Evolutionary conservation across 2,329 filamentous ascomycete genomes (phyloP).

Genomic region (Hypoxylon sp.): DNA sequence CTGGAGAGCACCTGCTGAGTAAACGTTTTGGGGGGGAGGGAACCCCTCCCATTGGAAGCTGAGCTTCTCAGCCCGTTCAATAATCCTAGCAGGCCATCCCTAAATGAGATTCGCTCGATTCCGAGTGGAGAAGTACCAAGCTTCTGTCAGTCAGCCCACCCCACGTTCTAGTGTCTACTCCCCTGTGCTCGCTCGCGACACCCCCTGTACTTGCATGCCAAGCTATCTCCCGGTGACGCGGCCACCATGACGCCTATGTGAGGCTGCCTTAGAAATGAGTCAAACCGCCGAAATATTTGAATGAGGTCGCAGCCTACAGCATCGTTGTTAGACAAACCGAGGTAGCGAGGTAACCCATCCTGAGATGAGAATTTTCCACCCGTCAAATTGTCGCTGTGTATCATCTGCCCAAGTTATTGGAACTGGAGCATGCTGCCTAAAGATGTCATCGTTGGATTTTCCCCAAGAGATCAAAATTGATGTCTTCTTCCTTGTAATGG

Average conservation of each 20-base stretch:
- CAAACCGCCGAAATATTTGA: slow-evolving; percentile 31
- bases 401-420: slow-evolving; percentile 18
- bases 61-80: slow-evolving; percentile 34
- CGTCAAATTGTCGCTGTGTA: slow-evolving; percentile 9
- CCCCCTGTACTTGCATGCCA: slow-evolving; percentile 35
- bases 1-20: neutral
- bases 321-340: slow-evolving; percentile 21
- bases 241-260: slow-evolving; percentile 28
- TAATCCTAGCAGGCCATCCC: slow-evolving; percentile 21
- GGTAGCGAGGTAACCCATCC: slow-evolving; percentile 9
- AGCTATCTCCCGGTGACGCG: slow-evolving; percentile 41
- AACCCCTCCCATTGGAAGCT: slow-evolving; percentile 37
- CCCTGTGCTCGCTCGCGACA: slow-evolving; percentile 19
- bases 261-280: slow-evolving; percentile 40
- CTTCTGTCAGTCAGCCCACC: slow-evolving; percentile 38
- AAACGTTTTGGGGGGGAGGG: slow-evolving; percentile 2
- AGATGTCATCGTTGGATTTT: slow-evolving; percentile 52
- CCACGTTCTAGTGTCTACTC: slow-evolving; percentile 32
- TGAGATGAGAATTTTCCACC: slow-evolving; percentile 13
- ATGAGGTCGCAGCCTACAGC: slow-evolving; percentile 12
- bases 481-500: slow-evolving; percentile 81
- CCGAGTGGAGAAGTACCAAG: slow-evolving; percentile 29
- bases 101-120: slow-evolving; percentile 38
- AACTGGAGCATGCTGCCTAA: slow-evolving; percentile 19
- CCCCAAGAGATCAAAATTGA: slow-evolving; percentile 69